These are phyloP conservation scores for Trichophyton equinum DNA, from an alignment of 2,329 filamentous ascomycete genomes.

Conservation along the genomic window DNA sequence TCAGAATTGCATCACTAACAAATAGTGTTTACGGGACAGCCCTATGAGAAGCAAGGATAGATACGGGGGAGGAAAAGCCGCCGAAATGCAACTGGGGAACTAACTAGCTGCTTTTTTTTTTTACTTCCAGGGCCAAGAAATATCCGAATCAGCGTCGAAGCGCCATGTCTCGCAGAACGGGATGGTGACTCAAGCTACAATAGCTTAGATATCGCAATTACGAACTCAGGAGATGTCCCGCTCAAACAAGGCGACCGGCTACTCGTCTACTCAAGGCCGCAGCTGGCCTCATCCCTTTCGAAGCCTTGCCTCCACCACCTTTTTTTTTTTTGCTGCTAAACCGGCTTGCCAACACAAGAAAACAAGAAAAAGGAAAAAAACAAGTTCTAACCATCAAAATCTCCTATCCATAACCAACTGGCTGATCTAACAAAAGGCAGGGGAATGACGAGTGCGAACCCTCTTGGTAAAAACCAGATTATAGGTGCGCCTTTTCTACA, in stretches of 20 bases:
- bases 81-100: background rate
- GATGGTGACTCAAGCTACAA: constrained; percentile 11
- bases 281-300: background rate
- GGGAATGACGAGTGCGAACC: background rate
- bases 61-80: background rate
- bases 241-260: background rate
- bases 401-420: constrained; percentile 1
- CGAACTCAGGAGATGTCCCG: background rate
- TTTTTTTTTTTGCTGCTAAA: background rate
- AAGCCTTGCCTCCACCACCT: background rate
- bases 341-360: background rate
- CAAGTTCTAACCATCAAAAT: background rate
- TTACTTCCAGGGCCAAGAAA: constrained; percentile 9
- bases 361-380: background rate
- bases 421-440: constrained; percentile 1
- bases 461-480: background rate
- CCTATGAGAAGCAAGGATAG: background rate
- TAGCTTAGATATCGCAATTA: constrained; percentile 5
- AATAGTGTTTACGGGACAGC: background rate
- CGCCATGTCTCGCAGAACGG: constrained; percentile 14
- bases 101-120: constrained; percentile 7
- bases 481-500: background rate
- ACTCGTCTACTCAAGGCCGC: background rate
- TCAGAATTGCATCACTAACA: constrained; percentile 8
- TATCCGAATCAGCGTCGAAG: constrained; percentile 11